Base-by-base conservation (phyloP, 1,284 basidiomycete species). In the Acaromyces ingoldii region DNA sequence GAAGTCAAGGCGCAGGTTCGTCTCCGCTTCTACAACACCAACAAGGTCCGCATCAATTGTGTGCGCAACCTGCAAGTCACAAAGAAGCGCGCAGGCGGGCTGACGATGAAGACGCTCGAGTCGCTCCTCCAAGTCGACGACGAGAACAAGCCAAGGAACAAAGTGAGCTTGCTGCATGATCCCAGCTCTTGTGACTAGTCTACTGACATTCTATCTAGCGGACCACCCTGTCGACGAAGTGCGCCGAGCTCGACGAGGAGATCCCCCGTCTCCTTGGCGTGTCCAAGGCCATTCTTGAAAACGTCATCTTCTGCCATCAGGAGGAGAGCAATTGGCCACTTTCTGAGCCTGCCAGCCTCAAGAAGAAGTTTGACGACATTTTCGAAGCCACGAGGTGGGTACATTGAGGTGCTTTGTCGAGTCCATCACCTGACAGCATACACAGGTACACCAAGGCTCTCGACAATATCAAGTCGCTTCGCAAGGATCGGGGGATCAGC, bases 301-400 rank as follows among this genome's bases (percentile, higher is more conserved):
- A 96, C 72, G 93, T 98, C 69, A 97, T 99, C 57, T 98, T 99
- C 72, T 99, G 95, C 77, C 95, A 99, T 76, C 95, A 99, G 78
- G 95, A 99, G 72, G 95, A 99, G 54, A 92, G 90, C 0, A 96
- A 91, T 70, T 99, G 95, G 95, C 95, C 95, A 0, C 81, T 99
- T 11, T 82, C 91, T 0, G 95, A 98, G 69, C 88, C 93, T 0
- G 80, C 89, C 0, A 82, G 84, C 1, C 78, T 99, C 36, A 98
- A 99, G 81, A 97, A 96, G 81, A 95, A 95, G 76, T 97, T 95
- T 62, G 95, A 98, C 69, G 95, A 98, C 70, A 98, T 99, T 61
- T 98, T 99, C 65, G 95, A 99, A 76, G 95, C 95, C 1, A 98
- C 93, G 1, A 63, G 40, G 49, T 60, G 51, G 43, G 37, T 40